Base-by-base conservation (phyloP, 2,329 filamentous ascomycete species). In the Verruconis gallopava region DNA sequence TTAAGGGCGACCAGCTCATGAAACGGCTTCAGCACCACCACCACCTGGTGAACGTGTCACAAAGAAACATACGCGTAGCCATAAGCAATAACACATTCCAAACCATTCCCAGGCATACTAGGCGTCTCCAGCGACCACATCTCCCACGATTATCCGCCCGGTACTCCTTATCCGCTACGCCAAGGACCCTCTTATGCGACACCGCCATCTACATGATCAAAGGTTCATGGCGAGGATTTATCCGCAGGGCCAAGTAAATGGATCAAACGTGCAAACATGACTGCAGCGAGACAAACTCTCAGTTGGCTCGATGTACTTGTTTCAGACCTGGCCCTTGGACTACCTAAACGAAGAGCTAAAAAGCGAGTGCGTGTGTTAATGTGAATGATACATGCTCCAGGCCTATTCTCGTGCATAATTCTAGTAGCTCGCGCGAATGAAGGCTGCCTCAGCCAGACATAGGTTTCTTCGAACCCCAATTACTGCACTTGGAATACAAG, bases 361-460 rank as follows among this genome's bases (percentile, higher is more conserved):
- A 57, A 84, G 79, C 36, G 84, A 70, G 64, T 84, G 82, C 1
- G 79, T 84, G 54, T 80, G 75, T 37, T 75, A 68, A 0, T 80
- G 79, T 0, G 79, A 79, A 52, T 84, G 79, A 55, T 84, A 84
- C 3, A 79, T 79, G 20, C n/a, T n/a, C n/a, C n/a, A n/a, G n/a
- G n/a, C n/a, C n/a, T n/a, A n/a, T n/a, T n/a, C n/a, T n/a, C 79
- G 79, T 0, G 84, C 69, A 11, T 78, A 69, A 61, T 84, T 84
- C 68, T 84, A 84, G 66, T 82, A 81, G 56, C 77, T 75, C 55
- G 77, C 78, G 52, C 83, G 82, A 64, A 84, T 84, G 52, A 84
- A 79, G 11, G 77, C 80, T n/a, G 84, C 79, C 55, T 84, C 83
- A n/a, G n/a, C n/a, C n/a, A 80, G 39, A 84, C 80, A 14, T 77